These are phyloP conservation scores for Sporothrix protearum DNA, from an alignment of 2,329 filamentous ascomycete species.

Conservation along the genomic window DNA sequence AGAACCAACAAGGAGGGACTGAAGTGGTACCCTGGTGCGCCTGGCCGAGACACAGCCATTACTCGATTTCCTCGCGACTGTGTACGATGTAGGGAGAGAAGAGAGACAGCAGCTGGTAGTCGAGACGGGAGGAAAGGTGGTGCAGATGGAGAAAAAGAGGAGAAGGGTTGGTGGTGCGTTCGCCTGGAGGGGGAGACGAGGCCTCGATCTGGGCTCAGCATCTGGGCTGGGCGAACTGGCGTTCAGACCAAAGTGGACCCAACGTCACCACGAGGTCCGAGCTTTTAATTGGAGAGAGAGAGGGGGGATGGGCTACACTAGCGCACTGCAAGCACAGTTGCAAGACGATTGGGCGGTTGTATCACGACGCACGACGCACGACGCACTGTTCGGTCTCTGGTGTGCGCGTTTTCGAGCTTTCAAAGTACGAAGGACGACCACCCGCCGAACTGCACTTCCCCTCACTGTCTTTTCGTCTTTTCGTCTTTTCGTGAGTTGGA, in stretches of 20 bases:
- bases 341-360: background rate
- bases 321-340: background rate
- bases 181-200: too few species aligned
- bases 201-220: background rate
- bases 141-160: background rate
- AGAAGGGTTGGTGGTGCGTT: background rate
- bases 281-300: constrained; percentile 11
- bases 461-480: too few species aligned
- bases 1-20: background rate
- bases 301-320: background rate
- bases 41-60: background rate
- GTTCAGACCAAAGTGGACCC: constrained; percentile 6
- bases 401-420: too few species aligned
- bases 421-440: too few species aligned
- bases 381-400: background rate
- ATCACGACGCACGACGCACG: background rate
- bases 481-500: background rate
- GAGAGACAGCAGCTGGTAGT: background rate
- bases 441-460: background rate
- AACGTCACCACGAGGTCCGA: constrained; percentile 24
- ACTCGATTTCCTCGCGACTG: background rate
- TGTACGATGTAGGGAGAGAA: background rate
- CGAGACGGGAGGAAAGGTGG: background rate
- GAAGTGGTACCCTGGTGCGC: background rate
- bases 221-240: background rate